Percentiles rank a stretch among this genome's conserved stretches.
phyloP scores from a whole-genome alignment of 495 filamentous ascomycete genomes.

The Hyaloscypha bicolor region DNA sequence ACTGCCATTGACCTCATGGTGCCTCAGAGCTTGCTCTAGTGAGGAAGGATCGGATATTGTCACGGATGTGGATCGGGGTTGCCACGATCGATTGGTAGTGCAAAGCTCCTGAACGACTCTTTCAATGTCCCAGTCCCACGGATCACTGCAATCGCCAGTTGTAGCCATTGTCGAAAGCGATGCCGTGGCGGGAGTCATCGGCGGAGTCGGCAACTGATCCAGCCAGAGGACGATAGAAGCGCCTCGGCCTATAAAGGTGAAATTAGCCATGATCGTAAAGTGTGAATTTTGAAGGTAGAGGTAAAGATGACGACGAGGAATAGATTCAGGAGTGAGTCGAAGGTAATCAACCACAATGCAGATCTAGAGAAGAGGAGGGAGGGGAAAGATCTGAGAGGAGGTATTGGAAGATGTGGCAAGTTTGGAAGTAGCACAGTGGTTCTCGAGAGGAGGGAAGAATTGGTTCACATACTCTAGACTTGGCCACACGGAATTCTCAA shows the following conservation, averaged over 20 bases:
- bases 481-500: neutral
- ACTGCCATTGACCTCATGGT: constrained; percentile 62
- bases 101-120: constrained; percentile 67
- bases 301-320: neutral
- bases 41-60: constrained; percentile 48
- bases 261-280: constrained; percentile 25
- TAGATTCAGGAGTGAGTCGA: neutral
- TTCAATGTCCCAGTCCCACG: constrained; percentile 68
- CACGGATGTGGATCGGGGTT: constrained; percentile 27
- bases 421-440: neutral
- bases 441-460: neutral
- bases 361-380: neutral
- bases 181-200: constrained; percentile 1
- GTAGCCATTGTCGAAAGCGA: constrained; percentile 3
- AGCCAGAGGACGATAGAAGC: constrained; percentile 21
- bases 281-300: neutral
- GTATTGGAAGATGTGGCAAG: neutral
- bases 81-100: constrained; percentile 48
- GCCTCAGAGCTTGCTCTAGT: constrained; percentile 57
- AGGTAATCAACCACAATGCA: neutral
- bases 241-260: constrained; percentile 12
- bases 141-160: constrained; percentile 47
- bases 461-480: neutral
- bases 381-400: neutral
- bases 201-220: constrained; percentile 9